Evolutionary conservation across 2,329 filamentous ascomycete species (phyloP), one percentile per base, ranked within the genome.

Genomic region (Hirsutella rhossiliensis): DNA sequence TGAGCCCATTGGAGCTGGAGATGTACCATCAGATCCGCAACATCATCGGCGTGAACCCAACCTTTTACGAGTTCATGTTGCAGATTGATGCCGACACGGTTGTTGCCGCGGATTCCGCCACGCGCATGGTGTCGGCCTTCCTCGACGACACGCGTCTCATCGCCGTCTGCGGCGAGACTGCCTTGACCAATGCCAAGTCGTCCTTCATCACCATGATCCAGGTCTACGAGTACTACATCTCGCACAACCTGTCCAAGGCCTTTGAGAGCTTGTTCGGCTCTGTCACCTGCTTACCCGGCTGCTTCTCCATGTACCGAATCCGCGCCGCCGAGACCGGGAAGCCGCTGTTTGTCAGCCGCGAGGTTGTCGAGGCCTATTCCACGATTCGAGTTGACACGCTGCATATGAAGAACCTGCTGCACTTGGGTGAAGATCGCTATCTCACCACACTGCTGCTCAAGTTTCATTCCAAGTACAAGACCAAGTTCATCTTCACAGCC

Each of bases 141-240:
- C 65, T 96, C 38, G 79, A 92, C 56, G 92, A 98, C 61, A 95
- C 89, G 23, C 82, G 87, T 45, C 72, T 97, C n/a, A 90, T 96
- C 57, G 92, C 84, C 44, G 79, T 92, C 41, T 98, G 92, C 58
- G 92, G 92, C 66, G 92, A 98, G 66, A 98, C 92, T 0, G 84
- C 84, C 15, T 73, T 98, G 40, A 89, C 83, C 50, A 98, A 98
- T 60, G 85, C 88, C 47, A 96, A 96, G 64, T 76, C 84, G 7
- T 96, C 90, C 1, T 87, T 94, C 58, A 80, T 94, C 53, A 98
- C 92, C 42, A 97, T 97, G 90, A 98, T 98, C 62, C 92, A 98
- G 66, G 90, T 98, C 30, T 98, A 97, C 72, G 90, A 98, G 66
- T 98, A 98, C 74, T 98, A 89, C 71, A 98, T 98, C 57, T 97